These are phyloP conservation scores for Kernera saxatilis DNA, from an alignment of 345 rosid species.

Conservation along the genomic window DNA sequence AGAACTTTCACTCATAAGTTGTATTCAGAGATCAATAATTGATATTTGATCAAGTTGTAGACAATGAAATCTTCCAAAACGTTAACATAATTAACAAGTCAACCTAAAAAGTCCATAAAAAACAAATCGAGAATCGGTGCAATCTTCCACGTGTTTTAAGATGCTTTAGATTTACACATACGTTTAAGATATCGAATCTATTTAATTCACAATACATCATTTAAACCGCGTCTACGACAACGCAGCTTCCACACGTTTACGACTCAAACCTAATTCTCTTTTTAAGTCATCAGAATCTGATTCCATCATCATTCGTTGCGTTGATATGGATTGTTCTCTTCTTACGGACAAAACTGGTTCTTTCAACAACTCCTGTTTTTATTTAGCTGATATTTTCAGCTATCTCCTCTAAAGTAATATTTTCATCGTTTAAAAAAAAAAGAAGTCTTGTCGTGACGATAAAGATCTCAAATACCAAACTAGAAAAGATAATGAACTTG, in stretches of 20 bases:
- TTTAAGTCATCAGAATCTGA: slow-evolving; percentile 8
- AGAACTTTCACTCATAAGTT: no score
- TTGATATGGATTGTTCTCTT: background rate
- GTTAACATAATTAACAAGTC: background rate
- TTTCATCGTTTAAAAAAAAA: no score
- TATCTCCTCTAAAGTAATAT: no score
- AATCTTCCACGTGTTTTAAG: slow-evolving; percentile 1
- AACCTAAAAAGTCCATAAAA: background rate
- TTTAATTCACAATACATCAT: background rate
- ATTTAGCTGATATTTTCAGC: background rate
- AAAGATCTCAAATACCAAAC: no score
- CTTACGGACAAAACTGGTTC: background rate
- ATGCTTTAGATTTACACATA: slow-evolving; percentile 16
- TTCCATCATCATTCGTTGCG: background rate
- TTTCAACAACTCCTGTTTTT: background rate
- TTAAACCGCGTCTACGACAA: slow-evolving; percentile 7
- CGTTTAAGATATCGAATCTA: slow-evolving; percentile 4
- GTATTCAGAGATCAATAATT: background rate
- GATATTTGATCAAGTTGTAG: background rate
- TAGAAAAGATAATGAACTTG: no score
- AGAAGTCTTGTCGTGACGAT: no score
- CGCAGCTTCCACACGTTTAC: background rate
- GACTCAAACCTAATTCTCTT: background rate
- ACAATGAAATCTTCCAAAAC: background rate
- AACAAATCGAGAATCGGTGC: background rate